phyloP scores from a whole-genome alignment of 805 yeast species.

The Pichia scutulata region DNA sequence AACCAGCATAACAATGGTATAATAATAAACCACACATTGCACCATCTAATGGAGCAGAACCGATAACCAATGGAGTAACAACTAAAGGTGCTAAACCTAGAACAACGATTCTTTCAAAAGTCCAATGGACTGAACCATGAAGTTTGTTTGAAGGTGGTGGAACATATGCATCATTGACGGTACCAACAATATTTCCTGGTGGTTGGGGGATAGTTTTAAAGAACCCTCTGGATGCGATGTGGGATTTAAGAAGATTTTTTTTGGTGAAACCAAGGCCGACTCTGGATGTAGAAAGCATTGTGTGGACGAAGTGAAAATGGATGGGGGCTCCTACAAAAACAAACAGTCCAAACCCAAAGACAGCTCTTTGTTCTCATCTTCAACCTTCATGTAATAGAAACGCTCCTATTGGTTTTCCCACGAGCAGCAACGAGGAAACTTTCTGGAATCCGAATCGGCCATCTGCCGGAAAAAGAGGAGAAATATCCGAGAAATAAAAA shows the following conservation, averaged over 20 bases:
- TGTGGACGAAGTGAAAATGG: neutral
- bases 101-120: constrained; percentile 55
- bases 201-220: constrained; percentile 44
- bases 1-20: constrained; percentile 63
- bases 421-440: neutral
- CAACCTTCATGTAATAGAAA: neutral
- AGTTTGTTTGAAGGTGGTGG: constrained; percentile 46
- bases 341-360: too few relatives aligned
- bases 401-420: neutral
- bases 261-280: constrained; percentile 19
- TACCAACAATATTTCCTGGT: constrained; percentile 65
- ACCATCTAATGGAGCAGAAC: constrained; percentile 49
- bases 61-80: constrained; percentile 51
- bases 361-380: neutral
- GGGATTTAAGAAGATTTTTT: constrained; percentile 7
- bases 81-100: constrained; percentile 57
- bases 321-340: neutral
- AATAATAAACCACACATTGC: constrained; percentile 46
- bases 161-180: constrained; percentile 64
- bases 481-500: neutral
- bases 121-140: constrained; percentile 73
- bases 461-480: neutral
- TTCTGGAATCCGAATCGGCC: neutral
- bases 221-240: constrained; percentile 14
- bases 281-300: constrained; percentile 16